Evolutionary conservation across 108 stramenopile species (phyloP), one percentile per base, ranked within the genome.

Genomic region (Skeletonema costatum): DNA sequence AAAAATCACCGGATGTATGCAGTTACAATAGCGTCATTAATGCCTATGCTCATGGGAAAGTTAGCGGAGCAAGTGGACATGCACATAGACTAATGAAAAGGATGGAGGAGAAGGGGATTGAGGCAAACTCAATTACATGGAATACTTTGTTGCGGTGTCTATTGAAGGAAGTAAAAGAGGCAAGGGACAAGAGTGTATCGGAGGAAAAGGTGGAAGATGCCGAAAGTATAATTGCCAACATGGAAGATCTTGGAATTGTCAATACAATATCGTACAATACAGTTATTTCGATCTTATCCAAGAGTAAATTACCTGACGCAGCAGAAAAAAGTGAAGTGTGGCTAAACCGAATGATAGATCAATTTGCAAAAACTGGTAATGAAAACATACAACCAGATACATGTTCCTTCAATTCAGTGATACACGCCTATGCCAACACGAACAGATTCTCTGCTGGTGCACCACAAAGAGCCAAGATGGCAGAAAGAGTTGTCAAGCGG

Each of bases 351-450:
- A 80, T 92, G 78, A 74, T 90, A 17, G 58, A 68, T 9, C 53
- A 42, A 16, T 66, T 84, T 36, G 50, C 38, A 38, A 32, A 32
- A 21, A 70, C 68, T 12, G 33, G 63, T 4, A 42, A 76, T 59
- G 76, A 85, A 4, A 68, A 42, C 21, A 63, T 80, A 14, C 59
- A 88, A 66, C 89, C 91, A 11, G 87, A 92, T 66, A 81, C 87
- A 11, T 86, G 77, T 44, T 87, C 89, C 4, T 92, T 90, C 73
- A 92, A 89, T 58, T 72, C 89, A 35, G 87, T 87, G 2, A 76
- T 90, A 41, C 48, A 68, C 41, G 89, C 89, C 2, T 74, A 87
- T 41, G 85, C 91, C 60, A 85, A 77, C 39, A 41, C 50, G 60
- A 50, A 53, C 64, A 68, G 77, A 74, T n/a, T 44, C 69, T 35